Conservation (phyloP, 2,329 filamentous ascomycete genomes). For the Diplocarpon rosae region DNA sequence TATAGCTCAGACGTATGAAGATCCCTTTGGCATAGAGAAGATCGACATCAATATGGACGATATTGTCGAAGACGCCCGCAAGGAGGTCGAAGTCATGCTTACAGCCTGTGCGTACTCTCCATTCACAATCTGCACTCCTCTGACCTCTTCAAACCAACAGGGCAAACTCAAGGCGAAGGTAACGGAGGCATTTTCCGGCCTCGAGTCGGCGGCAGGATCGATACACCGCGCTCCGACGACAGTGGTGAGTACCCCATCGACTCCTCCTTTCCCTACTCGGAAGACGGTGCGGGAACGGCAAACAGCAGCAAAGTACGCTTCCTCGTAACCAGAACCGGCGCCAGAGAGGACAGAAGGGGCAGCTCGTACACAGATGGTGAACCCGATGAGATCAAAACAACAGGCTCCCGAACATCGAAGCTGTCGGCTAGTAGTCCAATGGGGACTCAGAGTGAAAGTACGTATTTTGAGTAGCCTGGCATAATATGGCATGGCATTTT, state of each 20-base stretch:
- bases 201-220: conserved; percentile 3
- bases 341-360: neutral
- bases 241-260: conserved; percentile 5
- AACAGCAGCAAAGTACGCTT: conserved; percentile 11
- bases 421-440: conserved; percentile 7
- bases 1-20: conserved; percentile 43
- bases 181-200: conserved; percentile 20
- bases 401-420: conserved; percentile 2
- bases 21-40: conserved; percentile 54
- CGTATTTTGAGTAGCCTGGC: too few species aligned
- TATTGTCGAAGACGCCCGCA: conserved; percentile 47
- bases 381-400: conserved; percentile 7
- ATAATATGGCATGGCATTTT: too few species aligned
- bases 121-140: too few species aligned
- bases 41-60: conserved; percentile 61
- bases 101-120: conserved; percentile 35
- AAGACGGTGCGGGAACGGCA: neutral
- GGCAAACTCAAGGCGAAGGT: conserved; percentile 27
- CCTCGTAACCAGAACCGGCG: conserved; percentile 11
- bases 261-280: too few species aligned
- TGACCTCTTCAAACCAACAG: too few species aligned
- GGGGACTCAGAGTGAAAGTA: neutral
- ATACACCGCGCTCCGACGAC: conserved; percentile 12
- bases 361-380: conserved; percentile 12
- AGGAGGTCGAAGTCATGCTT: conserved; percentile 46